These are phyloP conservation scores for Beta vulgaris DNA, from an alignment of 148 eudicot species.

Conservation along the genomic window DNA sequence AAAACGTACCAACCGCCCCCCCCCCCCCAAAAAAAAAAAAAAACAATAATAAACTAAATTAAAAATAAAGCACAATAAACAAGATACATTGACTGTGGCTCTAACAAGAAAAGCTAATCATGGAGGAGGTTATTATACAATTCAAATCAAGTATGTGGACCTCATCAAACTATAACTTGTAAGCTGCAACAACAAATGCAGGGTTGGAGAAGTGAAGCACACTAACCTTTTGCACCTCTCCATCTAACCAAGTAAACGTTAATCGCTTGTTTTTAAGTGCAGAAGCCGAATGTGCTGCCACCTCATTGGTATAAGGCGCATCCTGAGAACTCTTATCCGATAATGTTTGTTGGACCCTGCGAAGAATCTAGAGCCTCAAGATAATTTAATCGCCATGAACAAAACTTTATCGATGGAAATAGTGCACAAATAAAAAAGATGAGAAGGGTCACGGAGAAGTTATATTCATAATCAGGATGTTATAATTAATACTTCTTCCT, in stretches of 20 bases:
- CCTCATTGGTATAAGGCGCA: constrained; percentile 32
- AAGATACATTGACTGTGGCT: neutral
- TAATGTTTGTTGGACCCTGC: constrained; percentile 69
- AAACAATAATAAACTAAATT: neutral
- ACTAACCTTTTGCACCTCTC: constrained; percentile 84
- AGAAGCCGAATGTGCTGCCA: constrained; percentile 42
- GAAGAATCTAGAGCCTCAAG: constrained; percentile 64
- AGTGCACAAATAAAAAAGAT: neutral
- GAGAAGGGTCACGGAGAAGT: neutral
- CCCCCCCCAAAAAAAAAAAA: constrained; percentile 1
- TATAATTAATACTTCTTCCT: no score
- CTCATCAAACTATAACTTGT: neutral
- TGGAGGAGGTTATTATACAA: neutral
- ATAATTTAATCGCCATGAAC: constrained; percentile 21
- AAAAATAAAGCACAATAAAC: neutral
- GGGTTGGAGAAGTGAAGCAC: neutral
- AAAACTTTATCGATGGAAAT: neutral
- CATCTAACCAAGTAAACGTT: constrained; percentile 95
- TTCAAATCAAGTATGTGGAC: neutral
- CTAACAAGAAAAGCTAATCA: neutral
- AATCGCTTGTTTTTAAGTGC: constrained; percentile 71
- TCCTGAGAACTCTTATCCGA: constrained; percentile 39
- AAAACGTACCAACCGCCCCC: neutral
- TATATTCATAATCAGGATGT: neutral
- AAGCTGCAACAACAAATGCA: neutral